Base-by-base conservation (phyloP, 2,329 filamentous ascomycete genomes). In the Aspergillus proliferans region DNA sequence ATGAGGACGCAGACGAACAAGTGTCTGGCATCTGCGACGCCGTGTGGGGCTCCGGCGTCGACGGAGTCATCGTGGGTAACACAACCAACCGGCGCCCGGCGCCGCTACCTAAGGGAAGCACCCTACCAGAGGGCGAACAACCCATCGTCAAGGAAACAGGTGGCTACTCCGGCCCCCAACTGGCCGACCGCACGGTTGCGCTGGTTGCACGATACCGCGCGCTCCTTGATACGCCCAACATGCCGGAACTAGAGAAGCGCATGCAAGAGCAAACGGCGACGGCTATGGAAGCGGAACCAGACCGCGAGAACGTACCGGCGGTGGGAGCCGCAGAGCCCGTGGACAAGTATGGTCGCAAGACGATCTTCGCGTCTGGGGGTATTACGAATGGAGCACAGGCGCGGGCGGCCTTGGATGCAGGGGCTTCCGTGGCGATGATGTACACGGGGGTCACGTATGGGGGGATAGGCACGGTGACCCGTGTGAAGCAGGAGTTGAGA, bases 31-130 rank as follows among this genome's bases (percentile, higher is more conserved):
- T 98, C 48, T 92, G 89, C 52, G 82, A 90, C 58, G 91, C 91
- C 0, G 84, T 95, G 10, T 86, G 83, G 76, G 76, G 77, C 57
- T 89, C 87, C 52, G 91, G 91, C 6, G 91, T 97, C 2, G 91
- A 96, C 60, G 93, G 93, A 24, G 83, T 98, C 33, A 96, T 98
- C 53, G 92, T 98, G 3, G 93, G 92, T 9, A 98, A 98, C 74
- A 98, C 93, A 0, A 98, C 93, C 2, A 95, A 93, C 71, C 81
- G 85, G 56, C 80, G 93, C 40, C 80, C 84, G 0, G 84, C 83
- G 3, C 73, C 91, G 2, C 66, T 92, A 1, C 86, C 90, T 0
- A 71, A 78, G 21, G 84, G 85, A 22, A 80, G 85, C 55, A 68
- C 74, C 30, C 76, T 95, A 22, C 80, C 84, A 0, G 61, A 74